Evolutionary conservation across 176 grass and related monocot species (phyloP).

Genomic region (Carex scoparia): DNA sequence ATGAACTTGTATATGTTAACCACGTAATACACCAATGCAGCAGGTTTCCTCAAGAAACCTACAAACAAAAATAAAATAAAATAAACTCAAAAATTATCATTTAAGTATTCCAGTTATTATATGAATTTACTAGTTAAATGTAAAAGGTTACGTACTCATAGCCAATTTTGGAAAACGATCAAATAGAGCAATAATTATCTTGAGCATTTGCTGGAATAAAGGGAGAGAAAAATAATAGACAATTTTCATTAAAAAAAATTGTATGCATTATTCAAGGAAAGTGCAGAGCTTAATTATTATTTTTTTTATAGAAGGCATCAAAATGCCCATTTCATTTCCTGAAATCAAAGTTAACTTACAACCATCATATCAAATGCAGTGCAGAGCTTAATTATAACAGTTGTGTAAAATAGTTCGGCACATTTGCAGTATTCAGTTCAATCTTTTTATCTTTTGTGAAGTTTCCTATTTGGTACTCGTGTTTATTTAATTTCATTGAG

Average conservation of each 20-base stretch:
- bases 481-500: background rate
- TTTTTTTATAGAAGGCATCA: too few species aligned
- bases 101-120: background rate
- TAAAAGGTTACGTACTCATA: slow-evolving; percentile 35
- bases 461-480: background rate
- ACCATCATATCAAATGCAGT: too few species aligned
- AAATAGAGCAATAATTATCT: slow-evolving; percentile 36
- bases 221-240: background rate
- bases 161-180: slow-evolving; percentile 57
- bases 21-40: slow-evolving; percentile 26
- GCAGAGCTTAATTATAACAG: background rate
- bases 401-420: background rate
- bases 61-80: slow-evolving; percentile 21
- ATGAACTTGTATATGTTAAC: slow-evolving; percentile 41
- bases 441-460: background rate
- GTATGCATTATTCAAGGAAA: background rate
- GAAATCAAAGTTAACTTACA: too few species aligned
- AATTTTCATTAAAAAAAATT: background rate
- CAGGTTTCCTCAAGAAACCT: slow-evolving; percentile 67
- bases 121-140: slow-evolving; percentile 12
- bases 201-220: slow-evolving; percentile 63
- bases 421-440: background rate
- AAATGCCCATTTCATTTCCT: too few species aligned
- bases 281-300: background rate
- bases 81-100: slow-evolving; percentile 19